Evolutionary conservation across 768 basidiomycete genomes (phyloP).

Genomic region (Aureoboletus auriporus): DNA sequence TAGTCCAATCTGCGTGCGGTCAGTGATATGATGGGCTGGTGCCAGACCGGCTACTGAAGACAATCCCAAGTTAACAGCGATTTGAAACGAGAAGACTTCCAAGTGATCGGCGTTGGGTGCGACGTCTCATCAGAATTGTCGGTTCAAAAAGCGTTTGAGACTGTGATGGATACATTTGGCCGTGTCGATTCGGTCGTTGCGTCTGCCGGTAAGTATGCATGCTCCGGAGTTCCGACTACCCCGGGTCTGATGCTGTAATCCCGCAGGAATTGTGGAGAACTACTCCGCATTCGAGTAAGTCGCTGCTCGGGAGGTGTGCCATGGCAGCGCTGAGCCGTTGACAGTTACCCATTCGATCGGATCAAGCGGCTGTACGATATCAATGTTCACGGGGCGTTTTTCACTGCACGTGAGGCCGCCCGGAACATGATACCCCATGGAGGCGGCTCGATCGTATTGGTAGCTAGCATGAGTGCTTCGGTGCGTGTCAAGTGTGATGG

Average conservation of each 20-base stretch:
- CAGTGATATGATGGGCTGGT: constrained; percentile 23
- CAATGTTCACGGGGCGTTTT: constrained; percentile 93
- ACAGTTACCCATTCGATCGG: constrained; percentile 81
- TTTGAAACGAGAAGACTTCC: constrained; percentile 50
- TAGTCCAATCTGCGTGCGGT: constrained; percentile 53
- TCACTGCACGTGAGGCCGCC: constrained; percentile 94
- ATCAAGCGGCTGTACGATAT: constrained; percentile 83
- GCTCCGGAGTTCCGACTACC: constrained; percentile 1
- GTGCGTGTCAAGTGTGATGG: constrained; percentile 41
- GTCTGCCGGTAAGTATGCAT: constrained; percentile 63
- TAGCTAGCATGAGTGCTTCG: constrained; percentile 89
- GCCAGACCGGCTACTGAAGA: constrained; percentile 27
- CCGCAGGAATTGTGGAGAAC: constrained; percentile 79
- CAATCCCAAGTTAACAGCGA: constrained; percentile 49
- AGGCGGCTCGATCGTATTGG: constrained; percentile 77
- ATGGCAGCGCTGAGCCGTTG: constrained; percentile 8
- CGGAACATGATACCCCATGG: constrained; percentile 83
- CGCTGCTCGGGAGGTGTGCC: constrained; percentile 1
- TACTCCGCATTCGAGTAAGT: constrained; percentile 79
- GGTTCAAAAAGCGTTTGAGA: constrained; percentile 69
- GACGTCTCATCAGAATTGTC: constrained; percentile 82
- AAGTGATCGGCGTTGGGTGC: constrained; percentile 75
- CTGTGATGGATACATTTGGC: constrained; percentile 61
- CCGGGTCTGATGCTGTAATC: constrained; percentile 1
- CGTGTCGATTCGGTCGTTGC: constrained; percentile 82